Base-by-base conservation (phyloP, 345 rosid genomes). In the Gossypium ekmanianum region DNA sequence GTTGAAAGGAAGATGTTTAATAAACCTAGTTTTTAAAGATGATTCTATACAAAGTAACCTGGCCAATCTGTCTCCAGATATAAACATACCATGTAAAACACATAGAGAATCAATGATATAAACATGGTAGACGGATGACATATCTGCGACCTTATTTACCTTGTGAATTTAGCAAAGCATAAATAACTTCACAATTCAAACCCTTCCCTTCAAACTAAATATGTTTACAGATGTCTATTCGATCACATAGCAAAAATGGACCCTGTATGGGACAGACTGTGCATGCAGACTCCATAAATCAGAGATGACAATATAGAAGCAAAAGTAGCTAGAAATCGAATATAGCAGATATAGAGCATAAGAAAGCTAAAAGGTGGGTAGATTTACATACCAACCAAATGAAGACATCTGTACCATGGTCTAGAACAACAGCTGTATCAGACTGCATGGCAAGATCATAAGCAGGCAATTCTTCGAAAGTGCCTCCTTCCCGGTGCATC, bases 401-500 rank as follows among this genome's bases (percentile, higher is more conserved):
- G 84, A 93, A 95, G 84, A 95, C 84, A 85, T 95, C 96, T 3
- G 97, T 95, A 50, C 98, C 99, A 84, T 93, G 98, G 82, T 95
- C 99, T 78, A 95, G 98, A 75, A 95, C 91, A 74, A 95, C 99
- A 56, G 99, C 98, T 45, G 92, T 90, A 78, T 95, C 93, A 76
- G 98, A 93, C 81, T 95, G 99, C 99, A 95, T 95, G 4, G 90
- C 88, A 61, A 93, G 93, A 83, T 95, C 92, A 86, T 93, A 87
- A 27, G 97, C 93, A 9, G 96, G 96, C 61, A 93, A 70, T 81
- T 96, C 99, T 83, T 96, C 99, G 72, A 96, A 96, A 43, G 95
- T 93, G 41, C 98, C 99, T 17, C 97, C 98, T 88, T 90, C 97
- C 58, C 89, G 89, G 79, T 96, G 98, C 98, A 96, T 92, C 73